Conservation (phyloP, 192 early-diverging fungal species). For the Piromyces finnis region DNA sequence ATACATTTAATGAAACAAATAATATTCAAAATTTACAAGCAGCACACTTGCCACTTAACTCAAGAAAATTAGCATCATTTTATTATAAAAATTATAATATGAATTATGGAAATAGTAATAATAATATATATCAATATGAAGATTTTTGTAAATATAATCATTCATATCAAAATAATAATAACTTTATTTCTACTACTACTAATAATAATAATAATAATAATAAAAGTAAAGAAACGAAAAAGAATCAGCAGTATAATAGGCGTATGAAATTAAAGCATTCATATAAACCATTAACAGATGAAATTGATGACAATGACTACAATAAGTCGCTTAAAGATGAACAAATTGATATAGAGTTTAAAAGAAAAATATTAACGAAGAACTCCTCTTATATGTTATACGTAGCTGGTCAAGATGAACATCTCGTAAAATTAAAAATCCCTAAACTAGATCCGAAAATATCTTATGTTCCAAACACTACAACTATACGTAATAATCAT, state of each 20-base stretch:
- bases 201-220: background rate
- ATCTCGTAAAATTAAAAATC: background rate
- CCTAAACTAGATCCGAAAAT: background rate
- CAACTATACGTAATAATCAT: background rate
- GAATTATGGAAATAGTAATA: background rate
- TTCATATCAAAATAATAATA: background rate
- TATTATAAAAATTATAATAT: background rate
- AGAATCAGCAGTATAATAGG: background rate
- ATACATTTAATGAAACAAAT: background rate
- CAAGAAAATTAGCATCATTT: background rate
- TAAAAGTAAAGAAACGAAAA: background rate
- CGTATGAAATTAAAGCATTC: background rate
- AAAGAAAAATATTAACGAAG: background rate
- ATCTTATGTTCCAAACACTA: background rate
- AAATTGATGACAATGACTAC: background rate
- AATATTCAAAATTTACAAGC: background rate
- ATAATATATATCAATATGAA: background rate
- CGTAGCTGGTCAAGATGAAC: background rate
- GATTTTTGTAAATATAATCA: background rate
- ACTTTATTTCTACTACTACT: background rate
- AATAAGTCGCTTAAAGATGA: background rate
- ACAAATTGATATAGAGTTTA: background rate
- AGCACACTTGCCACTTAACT: background rate
- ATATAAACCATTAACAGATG: background rate
- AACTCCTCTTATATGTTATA: background rate